Evolutionary conservation across 1,284 basidiomycete species (phyloP).

Genomic region (Megacollybia platyphylla): DNA sequence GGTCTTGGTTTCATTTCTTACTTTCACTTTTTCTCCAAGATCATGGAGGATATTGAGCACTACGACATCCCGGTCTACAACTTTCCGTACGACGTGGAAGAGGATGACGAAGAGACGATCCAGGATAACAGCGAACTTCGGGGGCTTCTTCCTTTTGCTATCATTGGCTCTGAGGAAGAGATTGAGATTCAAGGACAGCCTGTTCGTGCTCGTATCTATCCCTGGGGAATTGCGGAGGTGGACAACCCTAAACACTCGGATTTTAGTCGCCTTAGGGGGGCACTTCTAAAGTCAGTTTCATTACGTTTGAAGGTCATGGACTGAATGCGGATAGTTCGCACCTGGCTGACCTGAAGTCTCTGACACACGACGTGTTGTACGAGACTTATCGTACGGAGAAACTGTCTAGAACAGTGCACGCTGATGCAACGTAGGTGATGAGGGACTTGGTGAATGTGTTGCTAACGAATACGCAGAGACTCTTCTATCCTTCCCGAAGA

Average conservation of each 20-base stretch:
- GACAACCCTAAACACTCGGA: constrained; percentile 99
- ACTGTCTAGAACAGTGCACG: constrained; percentile 82
- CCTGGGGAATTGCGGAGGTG: constrained; percentile 97
- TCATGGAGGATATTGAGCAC: constrained; percentile 99
- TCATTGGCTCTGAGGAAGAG: constrained; percentile 96
- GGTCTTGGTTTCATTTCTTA: constrained; percentile 1
- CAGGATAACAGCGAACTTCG: constrained; percentile 94
- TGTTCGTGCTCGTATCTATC: constrained; percentile 88
- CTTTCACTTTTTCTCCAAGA: constrained; percentile 27
- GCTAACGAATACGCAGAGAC: constrained; percentile 35
- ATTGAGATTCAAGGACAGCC: constrained; percentile 87
- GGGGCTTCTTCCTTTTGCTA: constrained; percentile 89
- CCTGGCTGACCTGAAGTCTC: constrained; percentile 84
- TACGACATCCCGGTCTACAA: constrained; percentile 99
- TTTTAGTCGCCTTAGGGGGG: constrained; percentile 85
- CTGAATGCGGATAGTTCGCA: constrained; percentile 61
- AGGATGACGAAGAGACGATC: constrained; percentile 98
- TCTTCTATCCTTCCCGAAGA: constrained; percentile 91
- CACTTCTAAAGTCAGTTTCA: constrained; percentile 66
- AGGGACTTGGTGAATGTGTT: constrained; percentile 5
- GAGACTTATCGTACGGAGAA: constrained; percentile 99
- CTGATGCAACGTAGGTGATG: constrained; percentile 62
- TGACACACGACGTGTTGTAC: constrained; percentile 91
- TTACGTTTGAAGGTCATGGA: background rate
- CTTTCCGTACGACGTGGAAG: constrained; percentile 98